These are phyloP conservation scores for Pulveroboletus ravenelii DNA, from an alignment of 768 basidiomycete genomes.

Conservation along the genomic window DNA sequence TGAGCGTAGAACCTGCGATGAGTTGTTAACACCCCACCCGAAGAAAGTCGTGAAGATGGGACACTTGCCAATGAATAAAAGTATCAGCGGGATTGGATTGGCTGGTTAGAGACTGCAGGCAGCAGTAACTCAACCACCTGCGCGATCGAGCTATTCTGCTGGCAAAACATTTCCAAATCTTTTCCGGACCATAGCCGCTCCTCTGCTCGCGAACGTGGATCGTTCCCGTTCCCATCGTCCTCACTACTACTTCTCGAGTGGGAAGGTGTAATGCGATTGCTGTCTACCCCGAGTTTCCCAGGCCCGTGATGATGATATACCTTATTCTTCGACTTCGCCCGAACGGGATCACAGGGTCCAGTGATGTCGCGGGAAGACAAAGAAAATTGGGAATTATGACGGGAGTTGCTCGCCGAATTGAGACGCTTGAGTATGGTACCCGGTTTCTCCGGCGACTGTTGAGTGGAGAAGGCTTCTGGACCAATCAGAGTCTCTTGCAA, in stretches of 20 bases:
- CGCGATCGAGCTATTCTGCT: conserved; percentile 85
- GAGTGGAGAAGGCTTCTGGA: conserved; percentile 21
- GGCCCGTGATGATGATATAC: conserved; percentile 60
- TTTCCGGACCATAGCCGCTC: conserved; percentile 70
- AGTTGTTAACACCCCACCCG: conserved; percentile 9
- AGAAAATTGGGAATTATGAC: conserved; percentile 23
- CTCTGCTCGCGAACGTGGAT: conserved; percentile 35
- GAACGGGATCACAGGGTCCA: conserved; percentile 39
- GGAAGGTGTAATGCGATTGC: conserved; percentile 16
- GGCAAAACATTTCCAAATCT: conserved; percentile 79
- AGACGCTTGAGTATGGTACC: conserved; percentile 35
- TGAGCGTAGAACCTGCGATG: conserved; percentile 9
- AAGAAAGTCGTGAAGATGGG: neutral
- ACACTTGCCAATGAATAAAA: conserved; percentile 21
- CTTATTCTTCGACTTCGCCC: conserved; percentile 69
- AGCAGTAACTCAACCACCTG: conserved; percentile 64
- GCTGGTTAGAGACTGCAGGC: conserved; percentile 42
- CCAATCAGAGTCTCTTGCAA: conserved; percentile 80
- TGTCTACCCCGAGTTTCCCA: conserved; percentile 62
- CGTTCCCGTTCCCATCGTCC: conserved; percentile 28
- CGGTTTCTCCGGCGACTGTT: conserved; percentile 26
- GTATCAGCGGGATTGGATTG: conserved; percentile 22
- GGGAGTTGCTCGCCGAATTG: conserved; percentile 10
- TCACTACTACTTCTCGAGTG: conserved; percentile 29
- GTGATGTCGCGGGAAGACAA: conserved; percentile 20